Evolutionary conservation across 306 rosid genomes (phyloP).

Genomic region (Inga oerstediana): DNA sequence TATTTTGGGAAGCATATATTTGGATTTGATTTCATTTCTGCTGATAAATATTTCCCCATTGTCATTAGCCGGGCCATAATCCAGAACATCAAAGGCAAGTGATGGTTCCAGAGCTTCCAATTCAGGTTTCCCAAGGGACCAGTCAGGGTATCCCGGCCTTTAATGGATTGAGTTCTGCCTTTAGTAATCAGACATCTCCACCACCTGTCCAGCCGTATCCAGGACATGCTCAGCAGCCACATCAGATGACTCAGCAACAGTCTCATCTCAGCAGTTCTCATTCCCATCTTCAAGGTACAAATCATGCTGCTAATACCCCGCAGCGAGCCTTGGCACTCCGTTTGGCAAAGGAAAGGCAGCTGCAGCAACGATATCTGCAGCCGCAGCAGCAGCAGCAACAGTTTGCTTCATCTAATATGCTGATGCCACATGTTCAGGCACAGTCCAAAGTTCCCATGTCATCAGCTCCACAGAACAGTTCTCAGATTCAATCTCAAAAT

Average conservation of each 20-base stretch:
- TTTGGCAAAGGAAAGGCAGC: slow-evolving; percentile 73
- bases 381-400: slow-evolving; percentile 77
- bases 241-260: slow-evolving; percentile 80
- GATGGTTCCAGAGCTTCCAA: slow-evolving; percentile 76
- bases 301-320: slow-evolving; percentile 65
- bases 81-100: slow-evolving; percentile 87
- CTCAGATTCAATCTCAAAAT: slow-evolving; percentile 70
- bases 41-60: slow-evolving; percentile 26
- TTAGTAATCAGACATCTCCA: slow-evolving; percentile 73
- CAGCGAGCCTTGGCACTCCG: slow-evolving; percentile 75
- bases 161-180: slow-evolving; percentile 79
- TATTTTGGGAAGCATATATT: background rate
- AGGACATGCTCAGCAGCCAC: slow-evolving; percentile 80
- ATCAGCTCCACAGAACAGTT: slow-evolving; percentile 63
- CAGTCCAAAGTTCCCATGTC: slow-evolving; percentile 78
- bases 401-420: slow-evolving; percentile 68
- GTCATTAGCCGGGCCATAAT: slow-evolving; percentile 78
- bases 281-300: slow-evolving; percentile 81
- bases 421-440: slow-evolving; percentile 64
- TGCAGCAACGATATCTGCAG: slow-evolving; percentile 69
- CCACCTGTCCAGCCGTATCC: slow-evolving; percentile 72
- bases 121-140: slow-evolving; percentile 80
- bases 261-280: slow-evolving; percentile 67
- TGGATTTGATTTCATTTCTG: slow-evolving; percentile 22
- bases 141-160: slow-evolving; percentile 73